Evolutionary conservation across 1,139 yeast species (phyloP).

Genomic region (Kodamaea fungicola): DNA sequence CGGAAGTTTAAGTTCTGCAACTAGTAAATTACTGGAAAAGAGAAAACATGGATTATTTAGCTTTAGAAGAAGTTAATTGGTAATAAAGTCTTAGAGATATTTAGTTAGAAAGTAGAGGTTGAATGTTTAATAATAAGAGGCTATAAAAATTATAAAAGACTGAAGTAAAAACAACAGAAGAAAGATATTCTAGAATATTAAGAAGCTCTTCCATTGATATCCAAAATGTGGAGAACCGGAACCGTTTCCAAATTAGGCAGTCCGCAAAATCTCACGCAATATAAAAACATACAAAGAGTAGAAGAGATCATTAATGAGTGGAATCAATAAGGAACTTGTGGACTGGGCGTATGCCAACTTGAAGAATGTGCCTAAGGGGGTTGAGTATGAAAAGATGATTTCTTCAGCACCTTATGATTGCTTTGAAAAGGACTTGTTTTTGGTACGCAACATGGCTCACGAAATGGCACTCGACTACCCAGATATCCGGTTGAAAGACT

Average conservation of each 20-base stretch:
- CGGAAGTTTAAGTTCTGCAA: conserved; percentile 18
- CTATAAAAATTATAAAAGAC: no score
- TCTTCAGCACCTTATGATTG: conserved; percentile 29
- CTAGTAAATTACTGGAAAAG: conserved; percentile 14
- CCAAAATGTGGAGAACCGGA: conserved; percentile 1
- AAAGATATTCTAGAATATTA: no score
- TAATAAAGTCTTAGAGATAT: background rate
- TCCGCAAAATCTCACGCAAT: background rate
- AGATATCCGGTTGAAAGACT: conserved; percentile 37
- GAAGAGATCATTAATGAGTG: conserved; percentile 9
- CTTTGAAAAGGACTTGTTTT: conserved; percentile 23
- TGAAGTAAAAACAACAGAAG: no score
- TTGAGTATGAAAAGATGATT: conserved; percentile 46
- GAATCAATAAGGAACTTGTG: conserved; percentile 34
- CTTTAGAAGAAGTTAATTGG: conserved; percentile 8
- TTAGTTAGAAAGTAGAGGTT: no score
- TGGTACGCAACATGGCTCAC: conserved; percentile 24
- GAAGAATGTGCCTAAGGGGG: conserved; percentile 39
- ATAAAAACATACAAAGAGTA: background rate
- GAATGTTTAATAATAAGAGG: no score
- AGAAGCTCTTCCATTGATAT: background rate
- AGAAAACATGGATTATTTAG: conserved; percentile 17
- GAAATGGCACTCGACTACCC: conserved; percentile 38
- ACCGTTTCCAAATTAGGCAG: conserved; percentile 1
- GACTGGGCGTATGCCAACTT: conserved; percentile 40